Evolutionary conservation across 805 yeast species (phyloP).

Genomic region (Candida glaebosa): DNA sequence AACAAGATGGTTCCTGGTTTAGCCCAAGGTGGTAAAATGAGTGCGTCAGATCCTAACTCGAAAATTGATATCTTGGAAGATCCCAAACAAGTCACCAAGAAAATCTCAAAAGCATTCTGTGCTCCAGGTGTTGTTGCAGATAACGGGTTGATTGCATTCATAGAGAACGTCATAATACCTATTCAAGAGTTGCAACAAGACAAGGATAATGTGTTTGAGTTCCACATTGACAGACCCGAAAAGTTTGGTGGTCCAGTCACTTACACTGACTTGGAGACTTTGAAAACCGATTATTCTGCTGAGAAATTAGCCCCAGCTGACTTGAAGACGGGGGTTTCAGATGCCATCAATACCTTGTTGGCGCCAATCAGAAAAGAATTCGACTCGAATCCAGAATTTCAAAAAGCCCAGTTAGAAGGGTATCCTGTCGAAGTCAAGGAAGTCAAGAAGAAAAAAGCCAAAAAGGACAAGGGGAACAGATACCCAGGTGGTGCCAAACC

Average conservation of each 20-base stretch:
- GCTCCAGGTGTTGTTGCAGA: slow-evolving; percentile 90
- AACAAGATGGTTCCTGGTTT: slow-evolving; percentile 99
- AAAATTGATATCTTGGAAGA: slow-evolving; percentile 91
- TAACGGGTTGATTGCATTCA: slow-evolving; percentile 84
- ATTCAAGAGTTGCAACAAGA: slow-evolving; percentile 72
- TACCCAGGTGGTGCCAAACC: slow-evolving; percentile 62
- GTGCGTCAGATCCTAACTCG: slow-evolving; percentile 98
- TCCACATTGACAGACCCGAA: slow-evolving; percentile 87
- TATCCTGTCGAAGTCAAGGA: slow-evolving; percentile 73
- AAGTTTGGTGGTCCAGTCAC: slow-evolving; percentile 92
- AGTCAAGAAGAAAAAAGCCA: slow-evolving; percentile 68
- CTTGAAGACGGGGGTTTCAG: slow-evolving; percentile 88
- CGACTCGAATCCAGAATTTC: slow-evolving; percentile 62
- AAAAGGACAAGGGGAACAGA: slow-evolving; percentile 84
- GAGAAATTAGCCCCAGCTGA: slow-evolving; percentile 89
- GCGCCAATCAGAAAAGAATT: slow-evolving; percentile 80
- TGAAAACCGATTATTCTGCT: slow-evolving; percentile 68
- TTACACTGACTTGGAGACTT: slow-evolving; percentile 61
- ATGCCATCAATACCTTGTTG: slow-evolving; percentile 72
- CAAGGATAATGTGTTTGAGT: slow-evolving; percentile 51
- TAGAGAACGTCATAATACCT: slow-evolving; percentile 82
- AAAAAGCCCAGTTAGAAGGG: slow-evolving; percentile 70
- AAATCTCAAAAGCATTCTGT: slow-evolving; percentile 88
- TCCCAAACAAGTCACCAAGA: slow-evolving; percentile 84
- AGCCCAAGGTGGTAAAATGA: slow-evolving; percentile 97